phyloP scores from a whole-genome alignment of 2,329 filamentous ascomycete genomes.

The Alternaria burnsii region DNA sequence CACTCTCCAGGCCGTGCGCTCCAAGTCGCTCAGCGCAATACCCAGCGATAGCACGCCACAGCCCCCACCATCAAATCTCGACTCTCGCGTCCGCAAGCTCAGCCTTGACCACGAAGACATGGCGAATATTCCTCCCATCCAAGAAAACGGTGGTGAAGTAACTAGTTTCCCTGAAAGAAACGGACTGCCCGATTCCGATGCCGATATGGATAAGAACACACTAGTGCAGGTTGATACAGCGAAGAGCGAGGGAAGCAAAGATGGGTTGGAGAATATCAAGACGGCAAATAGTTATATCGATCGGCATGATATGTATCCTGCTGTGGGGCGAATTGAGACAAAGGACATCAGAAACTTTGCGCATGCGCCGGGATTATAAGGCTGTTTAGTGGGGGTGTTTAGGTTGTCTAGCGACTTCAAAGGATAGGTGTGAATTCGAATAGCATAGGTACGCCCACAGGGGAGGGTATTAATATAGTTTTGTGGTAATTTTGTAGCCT shows the following conservation, averaged over 20 bases:
- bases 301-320: slow-evolving; percentile 55
- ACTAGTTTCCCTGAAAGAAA: slow-evolving; percentile 13
- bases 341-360: slow-evolving; percentile 49
- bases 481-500: neutral
- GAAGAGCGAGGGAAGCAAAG: slow-evolving; percentile 32
- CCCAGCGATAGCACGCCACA: slow-evolving; percentile 22
- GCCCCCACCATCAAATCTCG: slow-evolving; percentile 32
- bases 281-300: slow-evolving; percentile 50
- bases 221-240: slow-evolving; percentile 41
- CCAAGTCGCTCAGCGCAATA: slow-evolving; percentile 46
- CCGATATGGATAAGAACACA: slow-evolving; percentile 28
- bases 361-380: slow-evolving; percentile 22
- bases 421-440: neutral
- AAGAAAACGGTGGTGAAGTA: slow-evolving; percentile 20
- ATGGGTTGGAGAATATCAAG: slow-evolving; percentile 35
- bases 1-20: slow-evolving; percentile 39
- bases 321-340: slow-evolving; percentile 48
- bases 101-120: slow-evolving; percentile 18
- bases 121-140: slow-evolving; percentile 14
- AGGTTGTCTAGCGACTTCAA: neutral
- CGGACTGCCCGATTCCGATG: neutral
- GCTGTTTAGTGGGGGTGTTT: neutral
- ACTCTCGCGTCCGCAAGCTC: slow-evolving; percentile 34
- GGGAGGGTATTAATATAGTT: neutral
- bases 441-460: neutral